Evolutionary conservation across 2,329 filamentous ascomycete genomes (phyloP).

Genomic region (Pseudocercospora fuligena): DNA sequence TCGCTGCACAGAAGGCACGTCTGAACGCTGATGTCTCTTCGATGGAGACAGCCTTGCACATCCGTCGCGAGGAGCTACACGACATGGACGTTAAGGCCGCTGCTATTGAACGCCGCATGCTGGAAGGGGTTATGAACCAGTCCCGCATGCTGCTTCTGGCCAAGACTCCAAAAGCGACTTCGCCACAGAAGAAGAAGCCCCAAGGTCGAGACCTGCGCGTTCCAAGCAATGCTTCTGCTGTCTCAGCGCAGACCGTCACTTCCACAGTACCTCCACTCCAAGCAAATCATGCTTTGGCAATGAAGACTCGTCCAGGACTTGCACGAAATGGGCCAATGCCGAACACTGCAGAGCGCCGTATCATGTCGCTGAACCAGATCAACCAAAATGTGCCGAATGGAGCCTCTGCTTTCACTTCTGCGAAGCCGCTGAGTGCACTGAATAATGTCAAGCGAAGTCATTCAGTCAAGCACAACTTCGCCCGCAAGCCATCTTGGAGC

Average conservation of each 20-base stretch:
- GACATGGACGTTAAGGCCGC: slow-evolving; percentile 91
- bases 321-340: slow-evolving; percentile 46
- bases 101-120: slow-evolving; percentile 84
- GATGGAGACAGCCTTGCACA: slow-evolving; percentile 84
- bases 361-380: slow-evolving; percentile 90
- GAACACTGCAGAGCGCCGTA: slow-evolving; percentile 64
- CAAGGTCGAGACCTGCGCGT: slow-evolving; percentile 48
- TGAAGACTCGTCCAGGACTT: slow-evolving; percentile 53
- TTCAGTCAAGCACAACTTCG: slow-evolving; percentile 42
- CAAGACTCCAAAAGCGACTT: slow-evolving; percentile 56
- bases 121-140: slow-evolving; percentile 96
- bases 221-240: slow-evolving; percentile 45
- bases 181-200: slow-evolving; percentile 46
- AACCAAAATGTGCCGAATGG: slow-evolving; percentile 69
- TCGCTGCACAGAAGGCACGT: slow-evolving; percentile 77
- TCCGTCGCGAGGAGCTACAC: slow-evolving; percentile 88
- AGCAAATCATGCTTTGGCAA: slow-evolving; percentile 49
- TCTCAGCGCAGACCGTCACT: slow-evolving; percentile 49
- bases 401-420: slow-evolving; percentile 43
- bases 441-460: slow-evolving; percentile 43
- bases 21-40: slow-evolving; percentile 86
- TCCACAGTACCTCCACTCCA: slow-evolving; percentile 39
- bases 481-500: slow-evolving; percentile 42
- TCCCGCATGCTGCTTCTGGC: slow-evolving; percentile 86
- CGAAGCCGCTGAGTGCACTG: slow-evolving; percentile 32